Base-by-base conservation (phyloP, 129 eudicot species). In the Flaveria trinervia region DNA sequence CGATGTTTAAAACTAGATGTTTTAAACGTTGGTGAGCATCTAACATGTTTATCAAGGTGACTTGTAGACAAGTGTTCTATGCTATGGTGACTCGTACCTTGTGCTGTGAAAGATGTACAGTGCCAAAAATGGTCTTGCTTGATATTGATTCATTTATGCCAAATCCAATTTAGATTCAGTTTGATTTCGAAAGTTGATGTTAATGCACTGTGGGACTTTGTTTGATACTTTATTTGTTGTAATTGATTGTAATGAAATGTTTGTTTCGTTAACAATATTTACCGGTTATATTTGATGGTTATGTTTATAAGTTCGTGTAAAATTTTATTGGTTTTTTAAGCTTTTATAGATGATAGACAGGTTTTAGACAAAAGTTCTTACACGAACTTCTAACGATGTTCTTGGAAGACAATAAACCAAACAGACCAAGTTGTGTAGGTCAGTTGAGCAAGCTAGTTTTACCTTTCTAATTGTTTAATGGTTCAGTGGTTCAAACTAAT, bases 1-100 rank as follows among this genome's bases (percentile, higher is more conserved):
- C 46, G 77, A 87, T 7, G 79, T 41, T 54, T 85, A 71, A 61
- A 30, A 43, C 16, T 50, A 65, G 83, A 76, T 72, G 5, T 33
- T 36, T 36, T 36, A 4, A 4, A 36, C 41, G 41, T 36, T 5
- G 41, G 41, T 36, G 41, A 36, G 41, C 41, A 5, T 36, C 41
- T 36, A 36, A 36, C 7, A 36, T 36, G 41, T 36, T 36, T 36
- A 36, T 36, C 7, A 36, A 36, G 41, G 41, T 36, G 41, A 36
- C 41, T 36, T 36, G 41, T 36, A 36, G 41, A 36, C 5, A 36
- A 5, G 6, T 36, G 7, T n/a, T 64, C 25, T 60, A 72, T 22
- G 57, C 26, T 70, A 7, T 18, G 44, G 39, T 43, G 51, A 70
- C 59, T 15, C 61, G 79, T 74, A 74, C 26, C n/a, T 44, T 39